These are phyloP conservation scores for Groenewaldozyma auringiensis DNA, from an alignment of 1,139 yeast genomes.

Conservation along the genomic window DNA sequence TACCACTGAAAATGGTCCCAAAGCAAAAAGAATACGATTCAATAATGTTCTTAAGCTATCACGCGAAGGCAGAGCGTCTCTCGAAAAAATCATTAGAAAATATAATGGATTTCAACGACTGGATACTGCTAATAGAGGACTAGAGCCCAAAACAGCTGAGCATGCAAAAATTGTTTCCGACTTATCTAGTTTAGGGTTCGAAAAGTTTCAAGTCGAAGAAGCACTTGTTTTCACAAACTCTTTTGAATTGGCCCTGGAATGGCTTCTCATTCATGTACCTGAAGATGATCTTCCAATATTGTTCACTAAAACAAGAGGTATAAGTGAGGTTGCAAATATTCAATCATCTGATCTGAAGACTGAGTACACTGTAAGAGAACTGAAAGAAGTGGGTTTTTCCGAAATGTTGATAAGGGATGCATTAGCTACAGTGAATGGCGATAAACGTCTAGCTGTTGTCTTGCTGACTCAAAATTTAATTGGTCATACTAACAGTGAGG, in stretches of 20 bases:
- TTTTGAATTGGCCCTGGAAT: conserved; percentile 51
- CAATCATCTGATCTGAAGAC: conserved; percentile 33
- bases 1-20: neutral
- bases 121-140: conserved; percentile 27
- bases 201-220: conserved; percentile 61
- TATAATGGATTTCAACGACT: conserved; percentile 23
- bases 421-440: conserved; percentile 39
- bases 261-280: conserved; percentile 82
- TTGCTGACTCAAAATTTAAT: conserved; percentile 31
- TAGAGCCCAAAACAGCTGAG: too few species aligned
- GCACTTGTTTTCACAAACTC: conserved; percentile 53
- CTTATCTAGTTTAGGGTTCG: conserved; percentile 49
- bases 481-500: conserved; percentile 14
- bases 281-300: conserved; percentile 79
- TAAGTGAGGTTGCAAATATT: conserved; percentile 30
- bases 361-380: conserved; percentile 47
- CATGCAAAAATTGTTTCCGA: neutral
- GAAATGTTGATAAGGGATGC: conserved; percentile 51
- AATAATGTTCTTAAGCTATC: conserved; percentile 29
- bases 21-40: conserved; percentile 23
- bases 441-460: conserved; percentile 49
- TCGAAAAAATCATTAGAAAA: conserved; percentile 27
- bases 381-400: conserved; percentile 63
- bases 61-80: conserved; percentile 24
- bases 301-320: conserved; percentile 29